These are phyloP conservation scores for Aureobasidium sp. DNA, from an alignment of 2,329 filamentous ascomycete species.

Conservation along the genomic window DNA sequence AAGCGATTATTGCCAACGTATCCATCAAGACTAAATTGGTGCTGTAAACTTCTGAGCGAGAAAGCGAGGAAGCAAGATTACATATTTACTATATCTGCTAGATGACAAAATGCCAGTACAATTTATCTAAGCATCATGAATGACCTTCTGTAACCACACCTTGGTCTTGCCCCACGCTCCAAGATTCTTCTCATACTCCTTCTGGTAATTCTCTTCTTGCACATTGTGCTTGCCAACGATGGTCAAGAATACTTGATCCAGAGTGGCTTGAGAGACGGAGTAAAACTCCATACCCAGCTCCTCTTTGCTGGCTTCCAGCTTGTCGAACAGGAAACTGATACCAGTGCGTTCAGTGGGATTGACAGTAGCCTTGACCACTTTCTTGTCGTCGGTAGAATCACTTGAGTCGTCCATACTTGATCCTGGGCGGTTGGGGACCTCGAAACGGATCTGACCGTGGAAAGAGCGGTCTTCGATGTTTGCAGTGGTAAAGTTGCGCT, in stretches of 20 bases:
- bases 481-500: slow-evolving; percentile 53
- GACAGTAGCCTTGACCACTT: slow-evolving; percentile 10
- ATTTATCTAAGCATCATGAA: slow-evolving; percentile 14
- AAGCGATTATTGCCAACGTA: too few relatives aligned
- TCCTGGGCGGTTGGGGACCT: slow-evolving; percentile 48
- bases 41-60: too few relatives aligned
- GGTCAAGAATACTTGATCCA: slow-evolving; percentile 84
- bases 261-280: slow-evolving; percentile 74
- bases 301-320: slow-evolving; percentile 65
- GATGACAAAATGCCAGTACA: too few relatives aligned
- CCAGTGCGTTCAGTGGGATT: slow-evolving; percentile 14
- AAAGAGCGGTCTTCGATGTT: slow-evolving; percentile 66
- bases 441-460: slow-evolving; percentile 84
- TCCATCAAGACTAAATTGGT: too few relatives aligned
- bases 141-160: neutral
- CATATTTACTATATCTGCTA: too few relatives aligned
- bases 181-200: slow-evolving; percentile 17
- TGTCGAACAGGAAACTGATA: slow-evolving; percentile 62
- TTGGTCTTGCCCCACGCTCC: slow-evolving; percentile 14
- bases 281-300: slow-evolving; percentile 73
- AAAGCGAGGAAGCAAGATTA: too few relatives aligned
- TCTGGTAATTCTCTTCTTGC: slow-evolving; percentile 55
- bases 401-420: slow-evolving; percentile 17
- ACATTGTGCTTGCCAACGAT: slow-evolving; percentile 78
- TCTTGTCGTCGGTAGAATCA: slow-evolving; percentile 14